A percentile compares a stretch with the other conserved stretches of the same genome.
Evolutionary conservation across 202 grass and related monocot species (phyloP).

Genomic region (Setaria viridis): DNA sequence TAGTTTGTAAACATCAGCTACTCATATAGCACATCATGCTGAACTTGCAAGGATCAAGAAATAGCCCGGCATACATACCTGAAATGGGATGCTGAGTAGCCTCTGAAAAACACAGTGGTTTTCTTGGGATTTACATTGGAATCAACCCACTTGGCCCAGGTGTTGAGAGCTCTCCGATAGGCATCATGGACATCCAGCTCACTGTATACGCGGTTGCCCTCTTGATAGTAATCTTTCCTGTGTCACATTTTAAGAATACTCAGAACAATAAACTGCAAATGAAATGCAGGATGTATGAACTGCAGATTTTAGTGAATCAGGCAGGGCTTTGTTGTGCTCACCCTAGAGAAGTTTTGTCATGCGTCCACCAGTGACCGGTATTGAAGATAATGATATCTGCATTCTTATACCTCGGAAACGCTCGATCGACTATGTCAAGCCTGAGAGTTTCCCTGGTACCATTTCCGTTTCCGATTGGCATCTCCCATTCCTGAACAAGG

Average conservation of each 20-base stretch:
- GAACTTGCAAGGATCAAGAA: slow-evolving; percentile 29
- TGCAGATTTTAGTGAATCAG: slow-evolving; percentile 33
- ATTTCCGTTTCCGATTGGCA: slow-evolving; percentile 42
- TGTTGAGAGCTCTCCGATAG: slow-evolving; percentile 69
- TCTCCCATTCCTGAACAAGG: slow-evolving; percentile 88
- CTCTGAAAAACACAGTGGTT: slow-evolving; percentile 77
- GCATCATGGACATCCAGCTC: slow-evolving; percentile 72
- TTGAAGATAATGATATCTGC: slow-evolving; percentile 95
- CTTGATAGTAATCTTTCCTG: slow-evolving; percentile 95
- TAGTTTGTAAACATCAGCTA: slow-evolving; percentile 16
- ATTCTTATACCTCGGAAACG: slow-evolving; percentile 72
- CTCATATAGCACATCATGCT: not conserved
- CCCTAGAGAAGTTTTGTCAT: slow-evolving; percentile 91
- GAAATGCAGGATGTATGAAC: slow-evolving; percentile 37
- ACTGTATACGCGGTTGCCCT: slow-evolving; percentile 67
- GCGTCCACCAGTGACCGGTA: slow-evolving; percentile 97
- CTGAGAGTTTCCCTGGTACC: slow-evolving; percentile 77
- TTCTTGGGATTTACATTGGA: slow-evolving; percentile 64
- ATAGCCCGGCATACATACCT: slow-evolving; percentile 61
- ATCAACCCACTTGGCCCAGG: slow-evolving; percentile 93
- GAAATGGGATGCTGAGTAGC: slow-evolving; percentile 89
- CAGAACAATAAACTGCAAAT: slow-evolving; percentile 10
- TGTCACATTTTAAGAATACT: slow-evolving; percentile 32
- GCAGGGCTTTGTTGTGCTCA: slow-evolving; percentile 42
- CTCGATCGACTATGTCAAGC: slow-evolving; percentile 69